phyloP scores from a whole-genome alignment of 148 eudicot genomes.

The Rhododendron henanense region DNA sequence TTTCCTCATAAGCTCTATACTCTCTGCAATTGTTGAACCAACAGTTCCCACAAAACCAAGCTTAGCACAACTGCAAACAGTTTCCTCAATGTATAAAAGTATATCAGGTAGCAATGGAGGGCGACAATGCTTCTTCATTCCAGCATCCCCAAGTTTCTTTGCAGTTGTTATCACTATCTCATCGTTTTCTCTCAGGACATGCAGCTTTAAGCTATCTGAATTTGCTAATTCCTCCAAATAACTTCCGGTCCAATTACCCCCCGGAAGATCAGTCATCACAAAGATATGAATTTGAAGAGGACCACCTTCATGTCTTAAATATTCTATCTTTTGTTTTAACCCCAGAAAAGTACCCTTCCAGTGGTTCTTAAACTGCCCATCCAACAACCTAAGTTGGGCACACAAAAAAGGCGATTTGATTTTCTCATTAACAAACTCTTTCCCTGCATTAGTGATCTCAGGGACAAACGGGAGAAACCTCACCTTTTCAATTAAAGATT shows the following conservation, averaged over 20 bases:
- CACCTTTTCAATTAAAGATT: constrained; percentile 51
- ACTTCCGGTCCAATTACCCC: constrained; percentile 44
- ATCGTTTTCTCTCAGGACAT: constrained; percentile 34
- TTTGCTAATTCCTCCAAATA: constrained; percentile 45
- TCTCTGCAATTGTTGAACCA: constrained; percentile 58
- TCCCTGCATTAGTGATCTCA: constrained; percentile 53
- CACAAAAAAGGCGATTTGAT: constrained; percentile 49
- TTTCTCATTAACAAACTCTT: constrained; percentile 43
- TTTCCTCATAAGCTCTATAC: constrained; percentile 45
- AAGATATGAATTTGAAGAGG: constrained; percentile 45
- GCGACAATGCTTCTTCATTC: constrained; percentile 17
- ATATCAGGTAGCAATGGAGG: constrained; percentile 33
- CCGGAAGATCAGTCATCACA: constrained; percentile 62
- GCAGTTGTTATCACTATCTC: constrained; percentile 33
- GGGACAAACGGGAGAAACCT: constrained; percentile 69
- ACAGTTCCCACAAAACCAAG: constrained; percentile 60
- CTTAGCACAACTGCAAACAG: constrained; percentile 52
- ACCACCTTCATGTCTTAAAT: constrained; percentile 29
- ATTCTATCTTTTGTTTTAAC: constrained; percentile 37
- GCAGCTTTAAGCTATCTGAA: constrained; percentile 33
- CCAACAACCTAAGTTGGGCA: constrained; percentile 60
- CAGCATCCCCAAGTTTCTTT: constrained; percentile 25
- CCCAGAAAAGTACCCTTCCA: constrained; percentile 36
- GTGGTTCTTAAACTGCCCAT: constrained; percentile 66
- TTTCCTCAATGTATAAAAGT: constrained; percentile 44